phyloP scores from a whole-genome alignment of 1,284 basidiomycete genomes.

The Marasmius oreades region DNA sequence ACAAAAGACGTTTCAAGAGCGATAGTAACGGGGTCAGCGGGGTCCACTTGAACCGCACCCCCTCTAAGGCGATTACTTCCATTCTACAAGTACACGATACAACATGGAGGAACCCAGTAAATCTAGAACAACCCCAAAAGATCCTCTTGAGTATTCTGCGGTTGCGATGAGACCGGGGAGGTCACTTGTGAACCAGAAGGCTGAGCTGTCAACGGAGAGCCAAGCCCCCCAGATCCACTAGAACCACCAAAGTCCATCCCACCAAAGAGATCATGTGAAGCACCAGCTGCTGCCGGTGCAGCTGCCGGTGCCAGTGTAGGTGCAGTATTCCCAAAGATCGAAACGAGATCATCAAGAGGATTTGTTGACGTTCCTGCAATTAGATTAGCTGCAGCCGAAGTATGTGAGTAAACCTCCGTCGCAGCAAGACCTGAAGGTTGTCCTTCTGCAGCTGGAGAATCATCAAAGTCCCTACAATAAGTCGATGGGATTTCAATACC shows the following conservation, averaged over 20 bases:
- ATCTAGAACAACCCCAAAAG: conserved; percentile 44
- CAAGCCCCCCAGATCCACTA: conserved; percentile 15
- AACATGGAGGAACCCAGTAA: conserved; percentile 3
- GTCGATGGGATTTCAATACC: conserved; percentile 2
- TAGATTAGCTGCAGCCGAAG: conserved; percentile 68
- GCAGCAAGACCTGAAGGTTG: conserved; percentile 73
- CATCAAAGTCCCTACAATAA: conserved; percentile 70
- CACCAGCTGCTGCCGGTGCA: conserved; percentile 21
- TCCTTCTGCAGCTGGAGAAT: conserved; percentile 56
- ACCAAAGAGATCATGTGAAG: conserved; percentile 19
- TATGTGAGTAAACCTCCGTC: conserved; percentile 64
- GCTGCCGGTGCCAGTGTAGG: conserved; percentile 22
- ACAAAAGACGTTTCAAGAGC: no score
- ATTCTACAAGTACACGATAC: background rate
- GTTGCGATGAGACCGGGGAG: conserved; percentile 16
- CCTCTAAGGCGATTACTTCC: background rate
- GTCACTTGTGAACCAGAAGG: conserved; percentile 16
- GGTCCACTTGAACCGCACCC: no score
- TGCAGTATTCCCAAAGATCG: conserved; percentile 65
- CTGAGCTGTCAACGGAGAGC: conserved; percentile 14
- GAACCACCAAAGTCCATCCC: conserved; percentile 20
- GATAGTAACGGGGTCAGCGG: no score
- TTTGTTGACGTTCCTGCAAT: conserved; percentile 74
- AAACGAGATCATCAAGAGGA: conserved; percentile 88
- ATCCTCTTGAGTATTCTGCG: conserved; percentile 38